Evolutionary conservation across 2,329 filamentous ascomycete genomes (phyloP), one percentile per base, ranked within the genome.

Genomic region (Ophiostoma montium): DNA sequence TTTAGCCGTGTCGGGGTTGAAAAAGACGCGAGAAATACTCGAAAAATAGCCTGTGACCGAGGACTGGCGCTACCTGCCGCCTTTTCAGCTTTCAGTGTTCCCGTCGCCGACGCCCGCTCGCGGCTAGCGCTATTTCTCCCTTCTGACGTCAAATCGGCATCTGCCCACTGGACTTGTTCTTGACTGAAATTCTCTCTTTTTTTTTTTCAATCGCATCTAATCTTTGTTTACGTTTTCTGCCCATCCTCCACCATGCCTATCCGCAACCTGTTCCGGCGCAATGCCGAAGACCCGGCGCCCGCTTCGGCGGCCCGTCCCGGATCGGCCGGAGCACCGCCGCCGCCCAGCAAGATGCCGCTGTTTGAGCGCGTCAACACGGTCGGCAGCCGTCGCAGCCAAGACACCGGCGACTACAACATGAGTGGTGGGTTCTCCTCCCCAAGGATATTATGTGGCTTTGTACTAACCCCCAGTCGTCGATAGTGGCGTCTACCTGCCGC

Each of bases 401-500:
- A 84, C 56, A 81, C 72, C 33, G 78, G 77, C 55, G 83, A 86
- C 63, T 87, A 86, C 67, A 85, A 87, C 66, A 75, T 88, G 75
- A 86, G 82, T 65, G 83, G 84, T 86, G 75, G 60, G 78, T 42
- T 6, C 3, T 15, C 18, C 19, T 13, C 10, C 19, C 10, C 23
- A n/a, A n/a, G n/a, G n/a, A n/a, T n/a, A n/a, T 18, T 21, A 11
- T 16, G 6, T 31, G 11, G 35, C 16, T 16, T 36, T 36, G 5
- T 15, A 2, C 49, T 46, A 35, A 44, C 46, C 2, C 16, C 19
- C 63, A 95, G 90, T 95, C 56, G 92, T 96, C 64, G 89, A 94
- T 66, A 94, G 85, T 64, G 90, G 90, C 57, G 84, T 95, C 54
- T 96, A 94, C 68, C 77, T 96, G 57, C 90, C 90, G 58, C 90